Percentiles rank a stretch among this genome's conserved stretches.
Evolutionary conservation across 352 stramenopile genomes (phyloP).

Genomic region (Globisporangium uncinulatum): DNA sequence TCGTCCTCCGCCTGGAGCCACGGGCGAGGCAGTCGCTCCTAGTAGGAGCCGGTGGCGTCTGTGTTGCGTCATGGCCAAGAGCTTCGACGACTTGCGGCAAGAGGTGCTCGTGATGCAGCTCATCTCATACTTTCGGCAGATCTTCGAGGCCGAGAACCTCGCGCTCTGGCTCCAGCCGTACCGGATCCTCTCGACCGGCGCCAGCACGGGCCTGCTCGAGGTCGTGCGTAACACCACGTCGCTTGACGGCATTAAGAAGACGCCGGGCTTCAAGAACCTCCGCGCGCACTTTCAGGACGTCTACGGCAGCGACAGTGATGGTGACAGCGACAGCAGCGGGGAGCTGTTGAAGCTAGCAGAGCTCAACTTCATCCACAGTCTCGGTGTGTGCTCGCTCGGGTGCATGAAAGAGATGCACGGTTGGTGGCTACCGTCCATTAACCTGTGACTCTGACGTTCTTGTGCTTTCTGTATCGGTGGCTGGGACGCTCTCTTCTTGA

Average conservation of each 20-base stretch:
- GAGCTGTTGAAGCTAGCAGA: constrained; percentile 58
- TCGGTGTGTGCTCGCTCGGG: constrained; percentile 37
- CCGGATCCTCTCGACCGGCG: constrained; percentile 93
- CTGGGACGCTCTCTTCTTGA: constrained; percentile 28
- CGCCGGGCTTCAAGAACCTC: constrained; percentile 76
- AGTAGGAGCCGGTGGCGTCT: constrained; percentile 28
- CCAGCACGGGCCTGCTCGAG: constrained; percentile 94
- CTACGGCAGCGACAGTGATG: constrained; percentile 67
- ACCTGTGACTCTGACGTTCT: too few relatives aligned
- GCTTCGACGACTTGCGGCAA: constrained; percentile 96
- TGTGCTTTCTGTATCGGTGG: too few relatives aligned
- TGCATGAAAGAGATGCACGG: too few relatives aligned
- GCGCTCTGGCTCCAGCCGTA: constrained; percentile 93
- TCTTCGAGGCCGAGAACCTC: constrained; percentile 90
- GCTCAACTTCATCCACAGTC: constrained; percentile 80
- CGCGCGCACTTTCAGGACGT: constrained; percentile 90
- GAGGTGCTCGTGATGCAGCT: constrained; percentile 98
- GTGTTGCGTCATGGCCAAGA: constrained; percentile 93
- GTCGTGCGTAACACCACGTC: constrained; percentile 95
- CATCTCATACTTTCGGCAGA: constrained; percentile 93
- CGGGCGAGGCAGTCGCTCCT: neutral
- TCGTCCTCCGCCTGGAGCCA: constrained; percentile 6
- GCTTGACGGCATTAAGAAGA: constrained; percentile 96
- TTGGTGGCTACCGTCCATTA: neutral
- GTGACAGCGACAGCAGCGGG: constrained; percentile 14